These are phyloP conservation scores for Furcasterigmium furcatum DNA, from an alignment of 2,329 filamentous ascomycete species.

Conservation along the genomic window DNA sequence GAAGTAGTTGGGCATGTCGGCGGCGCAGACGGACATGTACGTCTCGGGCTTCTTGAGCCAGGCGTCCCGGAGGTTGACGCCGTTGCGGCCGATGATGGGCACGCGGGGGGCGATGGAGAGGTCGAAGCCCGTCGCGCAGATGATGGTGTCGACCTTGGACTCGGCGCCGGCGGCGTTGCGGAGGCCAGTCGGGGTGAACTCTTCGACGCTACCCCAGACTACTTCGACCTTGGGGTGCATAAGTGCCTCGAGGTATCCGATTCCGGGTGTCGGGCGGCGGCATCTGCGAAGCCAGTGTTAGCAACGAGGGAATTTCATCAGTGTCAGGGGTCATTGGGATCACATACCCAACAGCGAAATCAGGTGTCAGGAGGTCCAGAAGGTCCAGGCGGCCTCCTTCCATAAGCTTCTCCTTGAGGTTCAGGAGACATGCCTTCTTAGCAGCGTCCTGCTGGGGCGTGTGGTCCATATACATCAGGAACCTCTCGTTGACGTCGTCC, in stretches of 20 bases:
- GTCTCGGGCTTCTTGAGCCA: slow-evolving; percentile 43
- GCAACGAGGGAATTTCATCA: slow-evolving; percentile 16
- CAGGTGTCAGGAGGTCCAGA: no score
- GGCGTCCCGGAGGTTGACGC: slow-evolving; percentile 48
- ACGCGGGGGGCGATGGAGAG: slow-evolving; percentile 50
- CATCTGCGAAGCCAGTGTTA: slow-evolving; percentile 26
- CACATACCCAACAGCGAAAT: no score
- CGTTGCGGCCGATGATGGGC: slow-evolving; percentile 43
- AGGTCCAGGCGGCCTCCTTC: slow-evolving; percentile 36
- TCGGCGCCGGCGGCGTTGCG: no score
- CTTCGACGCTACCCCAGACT: no score
- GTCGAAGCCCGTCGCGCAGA: slow-evolving; percentile 55
- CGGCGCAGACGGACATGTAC: slow-evolving; percentile 50
- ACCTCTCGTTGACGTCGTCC: slow-evolving; percentile 14
- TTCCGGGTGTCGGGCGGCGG: slow-evolving; percentile 46
- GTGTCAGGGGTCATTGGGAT: no score
- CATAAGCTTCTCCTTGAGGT: slow-evolving; percentile 37
- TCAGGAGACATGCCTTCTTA: slow-evolving; percentile 38
- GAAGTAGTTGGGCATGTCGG: slow-evolving; percentile 51
- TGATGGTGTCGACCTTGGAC: no score
- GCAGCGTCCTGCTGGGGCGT: slow-evolving; percentile 20
- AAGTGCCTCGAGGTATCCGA: slow-evolving; percentile 42
- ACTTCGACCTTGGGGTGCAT: slow-evolving; percentile 9
- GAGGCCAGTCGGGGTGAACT: no score
- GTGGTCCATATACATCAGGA: slow-evolving; percentile 18